Percentiles rank a stretch among this genome's conserved stretches.
These are phyloP conservation scores for Calonectria ilicicola DNA, from an alignment of 2,329 filamentous ascomycete species.

Conservation along the genomic window DNA sequence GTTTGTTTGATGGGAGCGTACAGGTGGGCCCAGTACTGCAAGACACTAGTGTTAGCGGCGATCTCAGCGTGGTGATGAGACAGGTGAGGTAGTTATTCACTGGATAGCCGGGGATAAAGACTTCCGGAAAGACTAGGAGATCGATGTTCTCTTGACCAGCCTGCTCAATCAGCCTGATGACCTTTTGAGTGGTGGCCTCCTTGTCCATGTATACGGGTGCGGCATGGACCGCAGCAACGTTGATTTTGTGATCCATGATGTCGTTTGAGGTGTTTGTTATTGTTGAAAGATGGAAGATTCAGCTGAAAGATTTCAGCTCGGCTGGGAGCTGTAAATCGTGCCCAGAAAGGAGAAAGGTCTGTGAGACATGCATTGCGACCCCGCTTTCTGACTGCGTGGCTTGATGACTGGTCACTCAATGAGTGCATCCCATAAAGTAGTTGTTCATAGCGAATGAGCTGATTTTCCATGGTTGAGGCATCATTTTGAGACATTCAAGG, in stretches of 20 bases:
- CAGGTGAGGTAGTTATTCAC: neutral
- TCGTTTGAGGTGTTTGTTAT: neutral
- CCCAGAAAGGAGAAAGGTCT: neutral
- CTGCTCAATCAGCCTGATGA: constrained; percentile 2
- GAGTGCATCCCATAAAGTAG: neutral
- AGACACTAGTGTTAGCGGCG: neutral
- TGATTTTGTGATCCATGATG: neutral
- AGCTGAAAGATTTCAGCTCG: neutral
- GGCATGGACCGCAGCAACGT: constrained; percentile 1
- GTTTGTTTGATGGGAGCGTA: neutral
- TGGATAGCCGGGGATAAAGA: neutral
- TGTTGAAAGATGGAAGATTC: neutral
- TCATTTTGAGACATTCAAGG: neutral
- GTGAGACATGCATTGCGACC: neutral
- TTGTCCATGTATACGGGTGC: neutral
- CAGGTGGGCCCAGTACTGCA: neutral
- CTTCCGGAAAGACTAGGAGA: neutral
- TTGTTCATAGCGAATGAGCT: neutral
- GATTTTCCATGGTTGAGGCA: neutral
- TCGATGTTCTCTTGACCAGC: neutral
- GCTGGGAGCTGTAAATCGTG: neutral
- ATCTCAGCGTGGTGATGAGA: neutral
- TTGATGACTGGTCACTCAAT: neutral
- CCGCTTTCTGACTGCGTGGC: neutral
- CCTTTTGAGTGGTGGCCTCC: neutral